A percentile compares a stretch with the other conserved stretches of the same genome.
phyloP scores from a whole-genome alignment of 768 basidiomycete genomes.

The Boletus rex-veris region DNA sequence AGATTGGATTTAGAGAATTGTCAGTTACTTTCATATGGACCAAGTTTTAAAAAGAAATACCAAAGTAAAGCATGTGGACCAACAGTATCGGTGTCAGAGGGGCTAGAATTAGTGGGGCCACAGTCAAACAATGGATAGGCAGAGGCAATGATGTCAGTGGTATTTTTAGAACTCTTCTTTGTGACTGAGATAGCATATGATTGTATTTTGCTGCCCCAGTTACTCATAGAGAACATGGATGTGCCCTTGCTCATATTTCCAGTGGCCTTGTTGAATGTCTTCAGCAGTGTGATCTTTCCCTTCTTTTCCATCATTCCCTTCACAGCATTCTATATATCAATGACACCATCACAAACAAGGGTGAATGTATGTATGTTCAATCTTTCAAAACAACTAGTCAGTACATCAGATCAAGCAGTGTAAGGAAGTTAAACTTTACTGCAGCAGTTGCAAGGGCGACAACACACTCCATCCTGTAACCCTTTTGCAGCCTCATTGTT shows the following conservation, averaged over 20 bases:
- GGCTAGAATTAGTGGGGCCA: background rate
- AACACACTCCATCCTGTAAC: background rate
- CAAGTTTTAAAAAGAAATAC: background rate
- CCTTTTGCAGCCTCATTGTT: background rate
- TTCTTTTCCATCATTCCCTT: conserved; percentile 6
- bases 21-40: background rate
- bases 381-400: background rate
- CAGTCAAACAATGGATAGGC: background rate
- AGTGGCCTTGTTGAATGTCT: conserved; percentile 1
- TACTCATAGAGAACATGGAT: conserved; percentile 1
- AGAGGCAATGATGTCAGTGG: background rate
- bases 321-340: background rate
- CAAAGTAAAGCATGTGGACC: conserved; percentile 1
- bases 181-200: background rate
- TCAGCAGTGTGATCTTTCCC: background rate
- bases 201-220: background rate
- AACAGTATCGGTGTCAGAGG: background rate
- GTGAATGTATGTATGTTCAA: background rate
- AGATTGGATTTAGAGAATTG: too few species aligned
- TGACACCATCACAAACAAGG: background rate
- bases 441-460: background rate
- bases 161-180: background rate
- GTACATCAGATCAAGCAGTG: too few species aligned
- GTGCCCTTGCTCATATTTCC: conserved; percentile 4
- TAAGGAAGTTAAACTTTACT: background rate